Percentiles rank a stretch among this genome's conserved stretches.
These are phyloP conservation scores for Metarhizium anisopliae DNA, from an alignment of 2,329 filamentous ascomycete genomes.

Conservation along the genomic window DNA sequence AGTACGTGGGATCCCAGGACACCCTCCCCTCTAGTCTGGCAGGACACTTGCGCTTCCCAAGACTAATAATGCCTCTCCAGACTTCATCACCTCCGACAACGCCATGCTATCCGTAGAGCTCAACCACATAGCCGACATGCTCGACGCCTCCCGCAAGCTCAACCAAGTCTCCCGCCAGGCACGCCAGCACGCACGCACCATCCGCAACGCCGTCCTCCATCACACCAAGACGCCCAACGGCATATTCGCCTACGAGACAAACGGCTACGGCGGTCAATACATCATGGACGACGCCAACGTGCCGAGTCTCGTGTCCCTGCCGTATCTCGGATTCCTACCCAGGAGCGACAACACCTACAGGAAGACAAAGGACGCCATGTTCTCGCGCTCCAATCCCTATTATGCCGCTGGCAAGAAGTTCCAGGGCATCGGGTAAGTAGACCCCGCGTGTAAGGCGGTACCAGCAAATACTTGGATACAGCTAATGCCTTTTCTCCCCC, in stretches of 20 bases:
- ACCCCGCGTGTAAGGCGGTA: too few species aligned
- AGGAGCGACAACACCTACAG: constrained; percentile 58
- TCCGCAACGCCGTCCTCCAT: constrained; percentile 56
- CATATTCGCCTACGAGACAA: constrained; percentile 72
- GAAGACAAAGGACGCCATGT: constrained; percentile 71
- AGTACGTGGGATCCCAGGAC: constrained; percentile 8
- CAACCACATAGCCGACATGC: constrained; percentile 48
- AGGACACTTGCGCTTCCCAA: not conserved
- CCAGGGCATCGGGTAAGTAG: constrained; percentile 17
- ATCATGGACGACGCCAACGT: constrained; percentile 69
- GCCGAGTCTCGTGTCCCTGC: constrained; percentile 55
- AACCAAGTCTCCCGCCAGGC: constrained; percentile 51
- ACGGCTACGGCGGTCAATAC: constrained; percentile 59
- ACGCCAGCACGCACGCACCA: constrained; percentile 41
- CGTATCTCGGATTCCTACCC: constrained; percentile 53
- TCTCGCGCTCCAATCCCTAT: constrained; percentile 71
- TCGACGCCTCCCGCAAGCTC: constrained; percentile 58
- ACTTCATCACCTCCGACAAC: constrained; percentile 35
- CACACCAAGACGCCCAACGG: constrained; percentile 35
- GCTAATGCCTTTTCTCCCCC: too few species aligned
- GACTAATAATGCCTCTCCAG: constrained; percentile 10
- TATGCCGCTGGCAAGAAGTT: constrained; percentile 31
- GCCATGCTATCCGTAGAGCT: constrained; percentile 41
- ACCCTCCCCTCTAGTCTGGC: not conserved
- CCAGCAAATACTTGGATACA: too few species aligned